phyloP scores from a whole-genome alignment of 2,329 filamentous ascomycete species.

The Apiospora marii region DNA sequence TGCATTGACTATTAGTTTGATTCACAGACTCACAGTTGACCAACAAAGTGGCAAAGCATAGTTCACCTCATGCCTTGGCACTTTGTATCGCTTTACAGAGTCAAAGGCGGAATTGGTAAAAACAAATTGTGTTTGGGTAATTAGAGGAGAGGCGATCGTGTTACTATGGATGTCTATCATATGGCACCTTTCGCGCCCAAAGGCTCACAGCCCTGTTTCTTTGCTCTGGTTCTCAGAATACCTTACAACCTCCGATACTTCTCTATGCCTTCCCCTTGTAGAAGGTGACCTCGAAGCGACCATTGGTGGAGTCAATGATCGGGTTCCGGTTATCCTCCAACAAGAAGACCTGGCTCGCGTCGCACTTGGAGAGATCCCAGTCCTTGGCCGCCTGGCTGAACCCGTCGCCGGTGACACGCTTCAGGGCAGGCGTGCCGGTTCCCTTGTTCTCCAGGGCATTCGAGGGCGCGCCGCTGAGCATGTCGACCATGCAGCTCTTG shows the following conservation, averaged over 20 bases:
- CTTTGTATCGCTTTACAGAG: too few relatives aligned
- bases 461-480: conserved; percentile 34
- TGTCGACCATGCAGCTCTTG: conserved; percentile 31
- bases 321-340: not conserved
- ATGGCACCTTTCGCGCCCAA: not conserved
- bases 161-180: not conserved
- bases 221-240: not conserved
- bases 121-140: not conserved
- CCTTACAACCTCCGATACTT: too few relatives aligned
- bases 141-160: not conserved
- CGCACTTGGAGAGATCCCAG: conserved; percentile 15
- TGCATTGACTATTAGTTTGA: too few relatives aligned
- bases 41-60: too few relatives aligned
- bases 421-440: conserved; percentile 29
- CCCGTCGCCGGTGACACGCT: conserved; percentile 30
- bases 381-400: conserved; percentile 34
- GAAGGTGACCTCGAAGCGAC: conserved; percentile 19
- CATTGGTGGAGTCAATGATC: conserved; percentile 22
- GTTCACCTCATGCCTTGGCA: too few relatives aligned
- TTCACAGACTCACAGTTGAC: too few relatives aligned
- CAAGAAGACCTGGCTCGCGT: conserved; percentile 20
- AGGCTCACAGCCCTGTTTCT: not conserved
- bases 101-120: too few relatives aligned
- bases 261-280: conserved; percentile 12
- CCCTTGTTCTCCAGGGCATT: conserved; percentile 30